Evolutionary conservation across 75 land plant species (phyloP).

Genomic region (Selaginella tamariscina): DNA sequence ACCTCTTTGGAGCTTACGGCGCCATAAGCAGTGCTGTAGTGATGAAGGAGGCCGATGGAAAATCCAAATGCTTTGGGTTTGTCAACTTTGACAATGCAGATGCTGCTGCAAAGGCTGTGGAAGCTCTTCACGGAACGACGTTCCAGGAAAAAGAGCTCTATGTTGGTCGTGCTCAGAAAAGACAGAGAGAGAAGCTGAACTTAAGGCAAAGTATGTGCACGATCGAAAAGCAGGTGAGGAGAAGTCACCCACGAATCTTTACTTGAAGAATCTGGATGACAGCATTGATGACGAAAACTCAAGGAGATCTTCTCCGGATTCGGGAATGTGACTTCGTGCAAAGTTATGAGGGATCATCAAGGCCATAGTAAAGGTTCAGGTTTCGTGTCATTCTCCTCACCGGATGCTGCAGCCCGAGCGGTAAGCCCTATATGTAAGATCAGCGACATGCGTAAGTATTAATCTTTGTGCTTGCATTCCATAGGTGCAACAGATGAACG

Average conservation of each 20-base stretch:
- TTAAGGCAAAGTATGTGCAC: slow-evolving; percentile 47
- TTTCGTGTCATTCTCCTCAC: background rate
- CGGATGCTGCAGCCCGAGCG: background rate
- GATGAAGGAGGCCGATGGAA: slow-evolving; percentile 57
- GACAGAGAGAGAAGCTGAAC: slow-evolving; percentile 58
- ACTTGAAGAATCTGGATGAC: slow-evolving; percentile 65
- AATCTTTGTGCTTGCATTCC: background rate
- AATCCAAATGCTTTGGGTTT: slow-evolving; percentile 60
- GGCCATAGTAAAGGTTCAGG: background rate
- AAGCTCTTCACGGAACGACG: slow-evolving; percentile 27
- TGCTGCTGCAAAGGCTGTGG: slow-evolving; percentile 51
- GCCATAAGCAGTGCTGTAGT: slow-evolving; percentile 53
- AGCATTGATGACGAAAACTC: slow-evolving; percentile 43
- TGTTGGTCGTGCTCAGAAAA: slow-evolving; percentile 69
- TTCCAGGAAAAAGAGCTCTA: slow-evolving; percentile 49
- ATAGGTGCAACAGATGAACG: background rate
- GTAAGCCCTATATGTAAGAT: background rate
- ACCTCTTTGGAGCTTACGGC: slow-evolving; percentile 44
- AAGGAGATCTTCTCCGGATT: background rate
- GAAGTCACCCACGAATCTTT: slow-evolving; percentile 48
- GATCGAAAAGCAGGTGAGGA: slow-evolving; percentile 39
- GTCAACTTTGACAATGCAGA: slow-evolving; percentile 57
- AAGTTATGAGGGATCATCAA: background rate
- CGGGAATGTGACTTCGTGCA: background rate
- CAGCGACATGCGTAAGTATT: background rate